phyloP scores from a whole-genome alignment of 306 rosid species.

The Lithocarpus polystachyus region DNA sequence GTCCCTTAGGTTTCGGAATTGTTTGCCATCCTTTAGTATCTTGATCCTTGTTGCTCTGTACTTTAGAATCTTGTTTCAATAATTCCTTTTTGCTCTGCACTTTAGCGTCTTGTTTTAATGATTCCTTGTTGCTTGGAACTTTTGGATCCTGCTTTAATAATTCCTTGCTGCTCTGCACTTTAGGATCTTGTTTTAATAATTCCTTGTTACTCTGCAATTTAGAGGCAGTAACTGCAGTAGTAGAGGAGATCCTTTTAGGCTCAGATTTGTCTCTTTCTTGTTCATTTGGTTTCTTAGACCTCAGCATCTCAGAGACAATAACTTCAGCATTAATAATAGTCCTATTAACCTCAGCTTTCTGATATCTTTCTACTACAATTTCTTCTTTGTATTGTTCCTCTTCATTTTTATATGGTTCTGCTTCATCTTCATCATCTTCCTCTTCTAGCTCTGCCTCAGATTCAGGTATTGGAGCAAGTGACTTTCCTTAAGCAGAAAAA shows the following conservation, averaged over 20 bases:
- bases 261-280: conserved; percentile 38
- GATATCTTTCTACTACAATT: conserved; percentile 24
- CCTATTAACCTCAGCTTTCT: conserved; percentile 32
- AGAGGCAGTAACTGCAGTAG: conserved; percentile 32
- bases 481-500: conserved; percentile 80
- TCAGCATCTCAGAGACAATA: conserved; percentile 28
- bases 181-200: conserved; percentile 39
- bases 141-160: conserved; percentile 43
- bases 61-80: conserved; percentile 9
- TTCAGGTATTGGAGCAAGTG: conserved; percentile 97
- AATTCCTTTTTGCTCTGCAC: conserved; percentile 27
- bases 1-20: conserved; percentile 96
- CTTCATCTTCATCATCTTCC: conserved; percentile 47
- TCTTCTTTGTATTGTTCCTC: conserved; percentile 31
- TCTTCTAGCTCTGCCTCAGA: conserved; percentile 82
- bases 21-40: conserved; percentile 80
- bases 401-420: conserved; percentile 23
- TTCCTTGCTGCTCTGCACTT: conserved; percentile 20
- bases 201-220: conserved; percentile 28
- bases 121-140: conserved; percentile 6
- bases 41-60: conserved; percentile 30
- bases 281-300: conserved; percentile 26
- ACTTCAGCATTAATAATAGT: conserved; percentile 21
- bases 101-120: conserved; percentile 13
- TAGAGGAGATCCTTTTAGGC: conserved; percentile 24